Percentiles rank a stretch among this genome's conserved stretches.
phyloP scores from a whole-genome alignment of 176 grass and related monocot species.

The Pharus latifolius region DNA sequence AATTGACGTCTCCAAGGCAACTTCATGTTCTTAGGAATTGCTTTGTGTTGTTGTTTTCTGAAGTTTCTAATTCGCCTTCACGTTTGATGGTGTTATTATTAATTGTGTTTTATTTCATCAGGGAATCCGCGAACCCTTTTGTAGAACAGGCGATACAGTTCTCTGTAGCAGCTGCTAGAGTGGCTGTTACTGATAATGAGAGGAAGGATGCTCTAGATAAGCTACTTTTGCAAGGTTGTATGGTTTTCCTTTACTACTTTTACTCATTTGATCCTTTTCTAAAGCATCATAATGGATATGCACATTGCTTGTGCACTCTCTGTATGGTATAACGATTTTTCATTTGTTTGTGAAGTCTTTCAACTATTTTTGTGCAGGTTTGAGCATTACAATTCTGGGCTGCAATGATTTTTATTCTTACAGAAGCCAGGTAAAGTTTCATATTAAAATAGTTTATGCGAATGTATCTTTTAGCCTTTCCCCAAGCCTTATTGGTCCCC shows the following conservation, averaged over 20 bases:
- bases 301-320: no score
- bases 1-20: constrained; percentile 64
- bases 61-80: neutral
- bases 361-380: constrained; percentile 32
- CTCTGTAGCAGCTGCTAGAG: constrained; percentile 56
- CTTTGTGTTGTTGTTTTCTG: neutral
- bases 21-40: neutral
- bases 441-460: neutral
- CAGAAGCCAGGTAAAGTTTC: constrained; percentile 62
- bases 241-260: neutral
- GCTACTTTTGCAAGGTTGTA: constrained; percentile 66
- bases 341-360: neutral
- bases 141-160: constrained; percentile 92
- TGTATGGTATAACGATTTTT: no score
- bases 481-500: neutral
- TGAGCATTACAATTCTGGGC: constrained; percentile 76
- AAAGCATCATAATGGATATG: neutral
- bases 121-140: constrained; percentile 66
- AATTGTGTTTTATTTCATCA: constrained; percentile 5
- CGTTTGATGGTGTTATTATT: neutral
- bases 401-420: constrained; percentile 98
- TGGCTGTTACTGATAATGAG: constrained; percentile 35
- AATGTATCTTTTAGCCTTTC: neutral
- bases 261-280: neutral
- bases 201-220: constrained; percentile 57